These are phyloP conservation scores for Lachnellula occidentalis DNA, from an alignment of 2,329 filamentous ascomycete species.

Conservation along the genomic window DNA sequence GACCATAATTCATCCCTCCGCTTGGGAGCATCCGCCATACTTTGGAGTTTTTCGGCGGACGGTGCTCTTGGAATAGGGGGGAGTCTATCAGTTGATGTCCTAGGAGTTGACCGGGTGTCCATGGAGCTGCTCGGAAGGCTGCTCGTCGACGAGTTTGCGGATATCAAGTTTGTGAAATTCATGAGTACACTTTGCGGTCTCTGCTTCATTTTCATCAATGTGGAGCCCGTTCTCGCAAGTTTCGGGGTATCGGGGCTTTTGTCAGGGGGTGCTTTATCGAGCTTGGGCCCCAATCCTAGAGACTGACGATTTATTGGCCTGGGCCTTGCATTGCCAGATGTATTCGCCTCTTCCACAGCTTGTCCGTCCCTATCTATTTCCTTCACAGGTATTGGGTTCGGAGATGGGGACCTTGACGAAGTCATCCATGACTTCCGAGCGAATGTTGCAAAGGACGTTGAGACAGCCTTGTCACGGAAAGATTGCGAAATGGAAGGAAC, in stretches of 20 bases:
- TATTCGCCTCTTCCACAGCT: slow-evolving; percentile 13
- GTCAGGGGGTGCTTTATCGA: slow-evolving; percentile 14
- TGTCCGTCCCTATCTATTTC: slow-evolving; percentile 16
- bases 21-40: slow-evolving; percentile 33
- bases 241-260: slow-evolving; percentile 21
- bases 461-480: slow-evolving; percentile 37
- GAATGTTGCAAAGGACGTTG: slow-evolving; percentile 44
- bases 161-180: slow-evolving; percentile 25
- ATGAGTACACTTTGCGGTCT: slow-evolving; percentile 28
- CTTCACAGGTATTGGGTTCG: slow-evolving; percentile 26
- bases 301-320: slow-evolving; percentile 11
- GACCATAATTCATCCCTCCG: slow-evolving; percentile 67
- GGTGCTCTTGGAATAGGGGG: slow-evolving; percentile 39
- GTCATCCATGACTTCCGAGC: slow-evolving; percentile 46
- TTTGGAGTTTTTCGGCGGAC: slow-evolving; percentile 33
- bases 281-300: slow-evolving; percentile 15
- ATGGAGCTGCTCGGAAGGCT: slow-evolving; percentile 39
- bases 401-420: slow-evolving; percentile 42
- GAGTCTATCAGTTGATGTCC: slow-evolving; percentile 40
- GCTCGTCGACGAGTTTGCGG: slow-evolving; percentile 30
- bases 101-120: slow-evolving; percentile 39
- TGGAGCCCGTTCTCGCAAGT: slow-evolving; percentile 11
- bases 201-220: slow-evolving; percentile 24
- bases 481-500: slow-evolving; percentile 25
- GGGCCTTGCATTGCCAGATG: slow-evolving; percentile 14